These are phyloP conservation scores for Quaeritorhiza haematococci DNA, from an alignment of 371 early-diverging fungal species.

Conservation along the genomic window DNA sequence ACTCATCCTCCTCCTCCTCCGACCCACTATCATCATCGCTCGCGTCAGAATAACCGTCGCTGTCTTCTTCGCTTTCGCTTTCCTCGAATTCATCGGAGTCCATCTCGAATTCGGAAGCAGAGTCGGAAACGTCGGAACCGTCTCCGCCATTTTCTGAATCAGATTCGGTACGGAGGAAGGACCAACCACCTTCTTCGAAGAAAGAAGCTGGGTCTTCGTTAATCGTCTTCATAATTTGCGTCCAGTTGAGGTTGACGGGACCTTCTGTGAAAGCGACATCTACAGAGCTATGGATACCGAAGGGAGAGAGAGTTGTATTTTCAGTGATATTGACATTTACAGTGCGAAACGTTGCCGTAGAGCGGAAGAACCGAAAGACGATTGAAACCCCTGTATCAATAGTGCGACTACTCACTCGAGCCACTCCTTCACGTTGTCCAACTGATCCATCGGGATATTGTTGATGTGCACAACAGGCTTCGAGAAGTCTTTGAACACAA, in stretches of 20 bases:
- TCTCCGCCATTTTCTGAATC: slow-evolving; percentile 31
- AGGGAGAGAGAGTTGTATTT: not conserved
- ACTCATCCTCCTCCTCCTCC: slow-evolving; percentile 20
- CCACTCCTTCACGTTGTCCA: slow-evolving; percentile 98
- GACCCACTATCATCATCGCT: slow-evolving; percentile 16
- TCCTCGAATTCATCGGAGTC: slow-evolving; percentile 11
- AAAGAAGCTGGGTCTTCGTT: slow-evolving; percentile 94
- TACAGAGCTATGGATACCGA: slow-evolving; percentile 64
- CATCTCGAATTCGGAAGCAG: slow-evolving; percentile 16
- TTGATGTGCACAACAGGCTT: slow-evolving; percentile 92
- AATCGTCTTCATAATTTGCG: slow-evolving; percentile 97
- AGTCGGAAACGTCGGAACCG: slow-evolving; percentile 13
- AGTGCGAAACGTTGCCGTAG: not conserved
- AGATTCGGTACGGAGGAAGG: slow-evolving; percentile 69
- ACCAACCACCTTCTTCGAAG: slow-evolving; percentile 97
- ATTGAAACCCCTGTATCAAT: not conserved
- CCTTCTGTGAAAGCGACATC: slow-evolving; percentile 97
- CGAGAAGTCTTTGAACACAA: slow-evolving; percentile 95
- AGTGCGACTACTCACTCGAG: slow-evolving; percentile 77
- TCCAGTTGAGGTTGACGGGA: slow-evolving; percentile 96
- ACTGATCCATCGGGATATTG: slow-evolving; percentile 89
- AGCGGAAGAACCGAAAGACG: not conserved
- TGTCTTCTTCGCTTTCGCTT: slow-evolving; percentile 11
- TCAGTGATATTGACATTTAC: not conserved
- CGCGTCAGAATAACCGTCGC: slow-evolving; percentile 21